These are phyloP conservation scores for Aspergillus biplanus DNA, from an alignment of 495 filamentous ascomycete genomes.

Conservation along the genomic window DNA sequence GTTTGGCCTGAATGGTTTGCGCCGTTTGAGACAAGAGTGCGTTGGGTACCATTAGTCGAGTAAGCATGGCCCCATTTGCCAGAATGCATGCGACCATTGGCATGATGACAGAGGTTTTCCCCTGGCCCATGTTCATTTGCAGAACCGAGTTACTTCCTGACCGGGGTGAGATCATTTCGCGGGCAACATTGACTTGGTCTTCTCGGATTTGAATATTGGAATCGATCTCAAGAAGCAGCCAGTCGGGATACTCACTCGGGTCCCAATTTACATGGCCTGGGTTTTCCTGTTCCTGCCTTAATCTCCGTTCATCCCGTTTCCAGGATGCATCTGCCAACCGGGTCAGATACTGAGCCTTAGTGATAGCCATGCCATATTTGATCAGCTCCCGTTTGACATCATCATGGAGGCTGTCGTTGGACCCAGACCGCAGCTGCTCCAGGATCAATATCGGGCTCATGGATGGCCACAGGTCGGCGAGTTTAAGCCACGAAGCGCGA, in stretches of 20 bases:
- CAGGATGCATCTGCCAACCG: constrained; percentile 38
- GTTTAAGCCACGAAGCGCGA: not conserved
- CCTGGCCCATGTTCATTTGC: constrained; percentile 78
- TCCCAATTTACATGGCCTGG: constrained; percentile 58
- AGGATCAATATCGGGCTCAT: constrained; percentile 12
- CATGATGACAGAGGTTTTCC: constrained; percentile 73
- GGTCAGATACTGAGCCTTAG: constrained; percentile 42
- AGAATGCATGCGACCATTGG: constrained; percentile 62
- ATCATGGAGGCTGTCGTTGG: not conserved
- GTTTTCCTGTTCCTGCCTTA: constrained; percentile 52
- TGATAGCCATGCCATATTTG: constrained; percentile 40
- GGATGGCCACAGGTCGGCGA: constrained; percentile 5
- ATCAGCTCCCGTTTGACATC: constrained; percentile 23
- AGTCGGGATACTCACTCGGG: constrained; percentile 56
- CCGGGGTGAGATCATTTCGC: constrained; percentile 57
- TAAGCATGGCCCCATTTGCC: constrained; percentile 55
- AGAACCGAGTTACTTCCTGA: constrained; percentile 55
- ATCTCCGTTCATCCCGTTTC: constrained; percentile 30
- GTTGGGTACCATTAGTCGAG: constrained; percentile 64
- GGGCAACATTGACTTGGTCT: constrained; percentile 61
- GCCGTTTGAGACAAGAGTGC: constrained; percentile 64
- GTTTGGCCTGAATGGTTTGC: constrained; percentile 56
- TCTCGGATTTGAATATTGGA: constrained; percentile 63
- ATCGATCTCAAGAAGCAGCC: constrained; percentile 66
- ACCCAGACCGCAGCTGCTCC: constrained; percentile 8